These are phyloP conservation scores for Craterostigma plantagineum DNA, from an alignment of 257 asterid species.

Conservation along the genomic window DNA sequence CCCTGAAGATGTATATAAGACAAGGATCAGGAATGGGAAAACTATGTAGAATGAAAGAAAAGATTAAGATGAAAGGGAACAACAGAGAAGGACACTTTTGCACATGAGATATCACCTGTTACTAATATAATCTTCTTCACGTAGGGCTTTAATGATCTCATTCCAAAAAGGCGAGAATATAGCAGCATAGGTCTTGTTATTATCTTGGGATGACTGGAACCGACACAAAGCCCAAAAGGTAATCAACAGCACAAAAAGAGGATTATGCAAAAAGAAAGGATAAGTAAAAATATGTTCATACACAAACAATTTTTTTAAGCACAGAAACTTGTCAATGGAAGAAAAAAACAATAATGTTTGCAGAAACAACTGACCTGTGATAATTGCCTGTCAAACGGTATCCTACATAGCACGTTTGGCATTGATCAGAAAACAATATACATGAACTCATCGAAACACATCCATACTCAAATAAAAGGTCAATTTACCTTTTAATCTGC, in stretches of 20 bases:
- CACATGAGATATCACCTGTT: slow-evolving; percentile 37
- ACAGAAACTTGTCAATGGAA: not conserved
- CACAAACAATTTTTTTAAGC: not conserved
- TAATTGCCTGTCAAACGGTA: slow-evolving; percentile 38
- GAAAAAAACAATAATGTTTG: slow-evolving; percentile 2
- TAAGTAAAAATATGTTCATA: not conserved
- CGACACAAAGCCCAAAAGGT: not conserved
- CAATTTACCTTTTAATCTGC: slow-evolving; percentile 36
- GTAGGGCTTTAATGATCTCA: slow-evolving; percentile 81
- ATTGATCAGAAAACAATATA: slow-evolving; percentile 11
- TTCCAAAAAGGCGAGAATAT: slow-evolving; percentile 95
- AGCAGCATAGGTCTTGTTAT: slow-evolving; percentile 62
- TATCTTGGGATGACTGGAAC: slow-evolving; percentile 24
- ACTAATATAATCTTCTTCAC: slow-evolving; percentile 94
- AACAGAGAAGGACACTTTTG: slow-evolving; percentile 1
- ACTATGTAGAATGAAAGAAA: not conserved
- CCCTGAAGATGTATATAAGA: slow-evolving; percentile 27
- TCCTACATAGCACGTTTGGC: slow-evolving; percentile 32
- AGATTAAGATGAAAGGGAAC: slow-evolving; percentile 7
- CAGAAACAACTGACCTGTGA: slow-evolving; percentile 46
- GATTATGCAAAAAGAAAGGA: not conserved
- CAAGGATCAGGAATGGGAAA: not conserved
- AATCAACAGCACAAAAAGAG: not conserved
- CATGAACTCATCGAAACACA: not conserved
- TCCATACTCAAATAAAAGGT: too few species aligned